These are phyloP conservation scores for Ophiostoma perfectum DNA, from an alignment of 2,329 filamentous ascomycete species.

Conservation along the genomic window DNA sequence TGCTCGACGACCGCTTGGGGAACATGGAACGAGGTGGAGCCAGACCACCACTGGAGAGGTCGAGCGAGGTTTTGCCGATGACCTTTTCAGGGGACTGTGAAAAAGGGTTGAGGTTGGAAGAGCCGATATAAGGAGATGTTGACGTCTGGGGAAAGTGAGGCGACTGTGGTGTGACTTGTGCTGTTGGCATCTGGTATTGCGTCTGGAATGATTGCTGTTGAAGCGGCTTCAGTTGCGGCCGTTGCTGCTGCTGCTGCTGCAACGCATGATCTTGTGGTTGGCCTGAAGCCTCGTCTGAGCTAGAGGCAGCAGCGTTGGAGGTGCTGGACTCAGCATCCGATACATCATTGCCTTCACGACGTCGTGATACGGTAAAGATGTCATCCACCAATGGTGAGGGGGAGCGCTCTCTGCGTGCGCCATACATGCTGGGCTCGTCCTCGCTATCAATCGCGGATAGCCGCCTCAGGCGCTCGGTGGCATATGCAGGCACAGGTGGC, in stretches of 20 bases:
- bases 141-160: conserved; percentile 25
- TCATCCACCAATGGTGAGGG: conserved; percentile 43
- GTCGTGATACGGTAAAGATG: background rate
- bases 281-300: background rate
- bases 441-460: background rate
- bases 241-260: background rate
- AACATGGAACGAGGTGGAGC: conserved; percentile 48
- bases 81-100: conserved; percentile 42
- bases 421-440: conserved; percentile 41
- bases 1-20: conserved; percentile 52
- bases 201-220: conserved; percentile 5
- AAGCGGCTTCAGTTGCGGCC: background rate
- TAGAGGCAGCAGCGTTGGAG: background rate
- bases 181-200: background rate
- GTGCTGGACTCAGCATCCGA: background rate
- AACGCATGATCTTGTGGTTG: background rate
- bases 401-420: conserved; percentile 53
- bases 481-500: conserved; percentile 38
- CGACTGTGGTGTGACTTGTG: conserved; percentile 11
- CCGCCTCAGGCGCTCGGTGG: conserved; percentile 37
- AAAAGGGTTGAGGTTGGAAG: conserved; percentile 21
- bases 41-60: conserved; percentile 42
- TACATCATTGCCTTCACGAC: background rate
- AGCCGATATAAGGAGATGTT: conserved; percentile 35
- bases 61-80: conserved; percentile 40